Base-by-base conservation (phyloP, 176 grass and related monocot species). In the Calamus simplicifolius region DNA sequence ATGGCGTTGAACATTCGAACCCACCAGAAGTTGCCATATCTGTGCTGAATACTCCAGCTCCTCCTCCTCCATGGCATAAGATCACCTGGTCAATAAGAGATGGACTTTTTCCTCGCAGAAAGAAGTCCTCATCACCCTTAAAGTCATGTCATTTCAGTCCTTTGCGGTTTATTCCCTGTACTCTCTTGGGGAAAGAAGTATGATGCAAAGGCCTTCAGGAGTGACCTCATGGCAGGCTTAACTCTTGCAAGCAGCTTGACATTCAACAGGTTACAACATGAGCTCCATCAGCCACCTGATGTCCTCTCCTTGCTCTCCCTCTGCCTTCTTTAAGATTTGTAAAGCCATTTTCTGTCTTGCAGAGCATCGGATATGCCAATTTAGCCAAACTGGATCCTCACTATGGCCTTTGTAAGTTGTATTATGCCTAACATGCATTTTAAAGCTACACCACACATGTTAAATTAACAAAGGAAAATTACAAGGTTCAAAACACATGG, bases 301-400 rank as follows among this genome's bases (percentile, higher is more conserved):
- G 1, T 35, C 31, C 1, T 35, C 6, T 10, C 30, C 8, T n/a
- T 1, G 1, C 31, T 35, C 6, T 63, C 10, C 6, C 16, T 63
- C 29, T 21, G 27, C 19, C 17, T 38, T n/a, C n/a, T 54, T 43
- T 68, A 50, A 19, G 49, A 49, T 71, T 25, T 59, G 56, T 18
- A 28, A 8, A 35, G 31, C 7, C 10, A 13, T 57, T 61, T 52
- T 19, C 25, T 35, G n/a, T 27, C 59, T 64, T 78, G 71, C 58
- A 96, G 91, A 96, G 91, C 69, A 96, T 96, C 67, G 91, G 91
- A 82, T 96, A 96, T 77, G 91, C 91, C 68, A 90, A 75, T 53
- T 71, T 96, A 23, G 91, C 86, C 23, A 96, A 90, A 64, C 74
- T 96, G 65, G 86, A 96, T 27, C 91, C 79, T 59, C 91, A 96